phyloP scores from a whole-genome alignment of 495 filamentous ascomycete species.

The Eremomyces bilateralis region DNA sequence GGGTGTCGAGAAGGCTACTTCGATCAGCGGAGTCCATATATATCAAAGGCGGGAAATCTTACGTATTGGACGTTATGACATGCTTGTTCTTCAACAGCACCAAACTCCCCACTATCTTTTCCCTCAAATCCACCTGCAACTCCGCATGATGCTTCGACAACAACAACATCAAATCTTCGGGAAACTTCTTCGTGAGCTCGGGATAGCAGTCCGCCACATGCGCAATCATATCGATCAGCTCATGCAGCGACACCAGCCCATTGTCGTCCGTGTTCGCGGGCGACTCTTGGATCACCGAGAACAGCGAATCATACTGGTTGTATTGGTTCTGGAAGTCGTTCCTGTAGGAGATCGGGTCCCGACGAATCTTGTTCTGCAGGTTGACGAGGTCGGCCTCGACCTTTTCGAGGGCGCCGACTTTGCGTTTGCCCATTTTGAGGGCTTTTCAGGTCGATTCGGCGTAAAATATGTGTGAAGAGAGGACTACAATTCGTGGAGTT shows the following conservation, averaged over 20 bases:
- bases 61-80: constrained; percentile 60
- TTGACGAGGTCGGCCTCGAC: constrained; percentile 79
- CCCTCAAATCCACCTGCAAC: constrained; percentile 60
- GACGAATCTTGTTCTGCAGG: constrained; percentile 70
- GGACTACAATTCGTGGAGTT: too few relatives aligned
- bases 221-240: constrained; percentile 72
- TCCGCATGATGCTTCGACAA: constrained; percentile 59
- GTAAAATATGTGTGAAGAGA: too few relatives aligned
- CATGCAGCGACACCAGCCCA: constrained; percentile 57
- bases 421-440: constrained; percentile 64
- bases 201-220: constrained; percentile 92
- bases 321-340: constrained; percentile 79
- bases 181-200: constrained; percentile 49
- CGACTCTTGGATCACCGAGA: constrained; percentile 70
- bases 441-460: too few relatives aligned
- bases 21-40: constrained; percentile 1
- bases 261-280: constrained; percentile 54
- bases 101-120: constrained; percentile 84
- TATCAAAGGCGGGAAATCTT: constrained; percentile 7
- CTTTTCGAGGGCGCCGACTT: constrained; percentile 80
- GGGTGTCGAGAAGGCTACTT: constrained; percentile 53
- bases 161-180: constrained; percentile 60
- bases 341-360: constrained; percentile 60
- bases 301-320: constrained; percentile 74
- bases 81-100: constrained; percentile 79